Base-by-base conservation (phyloP, 768 basidiomycete genomes). In the Lentinula sp. region DNA sequence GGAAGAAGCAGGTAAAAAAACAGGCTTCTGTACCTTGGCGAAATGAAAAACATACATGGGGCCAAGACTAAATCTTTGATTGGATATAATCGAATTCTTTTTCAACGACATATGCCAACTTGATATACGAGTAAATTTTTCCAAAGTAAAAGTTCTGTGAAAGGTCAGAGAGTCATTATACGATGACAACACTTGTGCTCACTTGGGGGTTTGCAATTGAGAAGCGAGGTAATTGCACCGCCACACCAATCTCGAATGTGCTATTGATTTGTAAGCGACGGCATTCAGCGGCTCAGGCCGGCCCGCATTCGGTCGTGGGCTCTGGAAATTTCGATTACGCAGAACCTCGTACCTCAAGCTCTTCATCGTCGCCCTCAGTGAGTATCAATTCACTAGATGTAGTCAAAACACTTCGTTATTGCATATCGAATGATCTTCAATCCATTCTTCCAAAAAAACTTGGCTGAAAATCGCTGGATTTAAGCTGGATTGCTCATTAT, bases 21-120 rank as follows among this genome's bases (percentile, higher is more conserved):
- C 2, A 43, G 21, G 37, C 34, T 16, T 23, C 8, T 13, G 39
- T 56, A 48, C 46, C n/a, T 48, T 42, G 48, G 46, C 51, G 57
- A 43, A 63, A 42, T 28, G n/a, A 56, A 42, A 43, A 56, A 77
- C 86, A 57, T 82, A 94, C 91, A 89, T 82, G 92, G 92, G 92
- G 92, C 91, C 82, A 85, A 88, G 86, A 94, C 89, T 94, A 93
- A 83, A 94, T 84, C 84, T 83, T 69, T 80, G 81, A 80, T 88
- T 70, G 78, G 77, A 75, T 57, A 80, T 76, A 88, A 85, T 92
- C 68, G 84, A 84, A 78, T 84, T 84, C 60, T 79, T 82, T 70
- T 78, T 76, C 78, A 85, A 81, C 80, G 88, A 90, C 89, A 91
- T 92, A 78, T 69, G 88, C 91, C 91, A 91, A 91, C 85, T 89